These are phyloP conservation scores for Fragaria ananassa DNA, from an alignment of 306 rosid genomes.

Conservation along the genomic window DNA sequence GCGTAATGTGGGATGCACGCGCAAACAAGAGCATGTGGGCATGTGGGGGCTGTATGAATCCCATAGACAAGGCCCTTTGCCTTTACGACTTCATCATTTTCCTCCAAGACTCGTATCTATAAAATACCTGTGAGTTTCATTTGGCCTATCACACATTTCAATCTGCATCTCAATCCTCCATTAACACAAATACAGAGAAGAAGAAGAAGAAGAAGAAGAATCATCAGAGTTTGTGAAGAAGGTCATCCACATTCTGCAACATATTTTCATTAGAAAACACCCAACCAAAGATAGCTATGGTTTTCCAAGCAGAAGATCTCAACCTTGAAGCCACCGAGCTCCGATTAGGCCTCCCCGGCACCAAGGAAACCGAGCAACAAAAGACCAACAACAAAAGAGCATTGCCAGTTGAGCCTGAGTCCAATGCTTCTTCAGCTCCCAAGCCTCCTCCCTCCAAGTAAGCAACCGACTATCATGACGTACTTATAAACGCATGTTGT, in stretches of 20 bases:
- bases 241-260: not conserved
- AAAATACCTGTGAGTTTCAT: slow-evolving; percentile 19
- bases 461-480: slow-evolving; percentile 11
- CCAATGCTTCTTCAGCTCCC: not conserved
- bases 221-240: slow-evolving; percentile 12
- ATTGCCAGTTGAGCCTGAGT: slow-evolving; percentile 1
- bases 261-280: not conserved
- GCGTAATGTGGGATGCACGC: slow-evolving; percentile 9
- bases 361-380: slow-evolving; percentile 14
- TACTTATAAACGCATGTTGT: not conserved
- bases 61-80: not conserved
- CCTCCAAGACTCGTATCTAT: slow-evolving; percentile 16
- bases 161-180: not conserved
- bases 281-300: not conserved
- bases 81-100: not conserved
- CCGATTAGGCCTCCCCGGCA: slow-evolving; percentile 37
- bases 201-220: not conserved
- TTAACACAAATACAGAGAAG: not conserved
- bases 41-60: not conserved
- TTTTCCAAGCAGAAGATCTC: slow-evolving; percentile 23
- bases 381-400: slow-evolving; percentile 38
- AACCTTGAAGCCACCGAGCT: slow-evolving; percentile 59
- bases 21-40: not conserved
- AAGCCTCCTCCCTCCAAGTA: slow-evolving; percentile 45
- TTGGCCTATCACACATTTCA: slow-evolving; percentile 17